Base-by-base conservation (phyloP, 176 grass and related monocot genomes). In the Avena insularis region DNA sequence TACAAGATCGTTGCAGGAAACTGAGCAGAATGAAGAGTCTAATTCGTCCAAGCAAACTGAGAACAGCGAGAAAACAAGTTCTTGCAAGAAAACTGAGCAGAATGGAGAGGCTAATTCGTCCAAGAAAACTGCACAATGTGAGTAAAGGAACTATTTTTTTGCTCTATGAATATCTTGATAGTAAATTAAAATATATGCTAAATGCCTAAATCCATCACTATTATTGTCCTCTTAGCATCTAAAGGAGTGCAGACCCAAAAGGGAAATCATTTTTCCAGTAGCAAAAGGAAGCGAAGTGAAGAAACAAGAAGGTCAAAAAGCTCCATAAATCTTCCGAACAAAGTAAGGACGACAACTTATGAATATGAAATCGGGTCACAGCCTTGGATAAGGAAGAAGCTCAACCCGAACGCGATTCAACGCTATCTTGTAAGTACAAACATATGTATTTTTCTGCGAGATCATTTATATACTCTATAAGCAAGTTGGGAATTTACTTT, bases 381-480 rank as follows among this genome's bases (percentile, higher is more conserved):
- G 19, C 49, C 81, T 71, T 88, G 74, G 63, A 62, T 79, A 79
- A 82, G 9, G 51, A 88, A 88, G 64, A 3, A 84, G 54, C 61
- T 88, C 11, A 88, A 31, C 10, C 0, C 12, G 6, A 43, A 5
- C 15, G 20, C 4, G 0, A 49, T 86, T 60, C 0, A 33, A 16
- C 20, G 2, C 5, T 9, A 0, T 70, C 51, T 71, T 79, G 85
- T 86, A 86, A 72, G 85, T 23, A 64, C 59, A 70, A 47, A 8
- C 12, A 59, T 79, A 35, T 15, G 2, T 71, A 31, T 84, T 46
- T 63, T 5, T 66, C 6, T 15, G 63, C 27, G 12, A 35, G 5
- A 66, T 33, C 13, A 2, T 66, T 66, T 66, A 31, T 15, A 16
- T 66, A 8, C 19, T 1, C 46, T 29, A 64, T 65, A 12, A 47